Base-by-base conservation (phyloP, 2,329 filamentous ascomycete genomes). In the Sordariomycetes sp. region DNA sequence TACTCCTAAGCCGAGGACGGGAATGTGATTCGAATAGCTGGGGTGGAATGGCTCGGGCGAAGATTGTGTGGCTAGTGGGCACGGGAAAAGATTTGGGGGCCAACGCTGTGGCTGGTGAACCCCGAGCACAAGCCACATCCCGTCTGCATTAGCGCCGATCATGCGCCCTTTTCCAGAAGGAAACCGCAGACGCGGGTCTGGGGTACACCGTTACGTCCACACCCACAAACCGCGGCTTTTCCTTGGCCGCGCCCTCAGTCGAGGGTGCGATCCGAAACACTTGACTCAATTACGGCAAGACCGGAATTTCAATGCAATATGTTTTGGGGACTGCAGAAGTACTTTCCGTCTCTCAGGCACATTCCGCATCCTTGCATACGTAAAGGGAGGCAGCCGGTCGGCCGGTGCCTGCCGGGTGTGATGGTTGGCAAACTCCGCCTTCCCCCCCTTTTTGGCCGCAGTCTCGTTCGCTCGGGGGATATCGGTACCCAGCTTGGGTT, bases 111-210 rank as follows among this genome's bases (percentile, higher is more conserved):
- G 46, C 46, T 50, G 46, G 46, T 50, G 46, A 11, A 20, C n/a
- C 46, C 8, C n/a, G 2, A 7, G 40, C 43, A 57, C 46, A 20
- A 57, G 55, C 55, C 55, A 57, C 55, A 57, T 32, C 3, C 16
- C 28, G n/a, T 53, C 55, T 57, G 55, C 55, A 57, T 57, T 57
- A 57, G 55, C 55, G 55, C 55, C 55, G 55, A 57, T 57, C 55
- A 20, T 24, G 55, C 55, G 55, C 46, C 43, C 46, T 32, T 51
- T 57, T 57, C 55, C 48, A 57, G 55, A 57, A 57, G 32, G 50
- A 57, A 57, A 57, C 55, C 55, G 37, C 55, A 57, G 55, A 53
- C 55, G 55, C 48, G 55, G 55, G 34, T 32, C 55, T 34, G 55
- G 55, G 46, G 55, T 25, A 57, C 28, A 14, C n/a, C 46, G 20